A percentile compares a stretch with the other conserved stretches of the same genome.
Evolutionary conservation across 345 rosid species (phyloP).

Genomic region (Conringia planisiliqua): DNA sequence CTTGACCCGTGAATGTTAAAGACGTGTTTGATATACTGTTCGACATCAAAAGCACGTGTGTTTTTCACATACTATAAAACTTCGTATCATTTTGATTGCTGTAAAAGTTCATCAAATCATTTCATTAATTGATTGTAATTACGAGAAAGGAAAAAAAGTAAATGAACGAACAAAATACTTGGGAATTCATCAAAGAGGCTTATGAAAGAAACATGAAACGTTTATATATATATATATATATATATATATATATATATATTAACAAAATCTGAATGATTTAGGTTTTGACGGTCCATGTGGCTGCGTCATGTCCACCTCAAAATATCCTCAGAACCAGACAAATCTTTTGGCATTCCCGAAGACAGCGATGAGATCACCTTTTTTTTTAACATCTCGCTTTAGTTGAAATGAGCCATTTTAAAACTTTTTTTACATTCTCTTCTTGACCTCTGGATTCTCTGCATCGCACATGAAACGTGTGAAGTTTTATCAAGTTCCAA

Average conservation of each 20-base stretch:
- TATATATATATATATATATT: background rate
- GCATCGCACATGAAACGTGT: background rate
- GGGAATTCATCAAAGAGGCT: background rate
- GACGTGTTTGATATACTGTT: conserved; percentile 1
- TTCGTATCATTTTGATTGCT: background rate
- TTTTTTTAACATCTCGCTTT: background rate
- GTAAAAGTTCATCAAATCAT: background rate
- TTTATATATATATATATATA: background rate
- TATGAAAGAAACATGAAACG: background rate
- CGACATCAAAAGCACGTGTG: conserved; percentile 11
- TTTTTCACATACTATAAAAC: background rate
- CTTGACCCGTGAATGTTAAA: background rate
- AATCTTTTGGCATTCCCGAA: conserved; percentile 9
- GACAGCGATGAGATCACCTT: background rate
- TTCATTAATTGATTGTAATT: background rate
- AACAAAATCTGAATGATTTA: background rate
- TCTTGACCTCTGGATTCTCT: background rate
- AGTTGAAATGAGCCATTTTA: background rate
- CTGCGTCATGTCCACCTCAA: conserved; percentile 5
- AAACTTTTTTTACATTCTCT: background rate
- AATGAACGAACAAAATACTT: background rate
- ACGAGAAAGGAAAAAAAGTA: background rate
- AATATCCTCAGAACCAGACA: conserved; percentile 1
- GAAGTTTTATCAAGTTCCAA: background rate
- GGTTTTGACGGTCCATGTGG: conserved; percentile 19